Conservation (phyloP, 2,329 filamentous ascomycete species). For the Shiraia sp. region DNA sequence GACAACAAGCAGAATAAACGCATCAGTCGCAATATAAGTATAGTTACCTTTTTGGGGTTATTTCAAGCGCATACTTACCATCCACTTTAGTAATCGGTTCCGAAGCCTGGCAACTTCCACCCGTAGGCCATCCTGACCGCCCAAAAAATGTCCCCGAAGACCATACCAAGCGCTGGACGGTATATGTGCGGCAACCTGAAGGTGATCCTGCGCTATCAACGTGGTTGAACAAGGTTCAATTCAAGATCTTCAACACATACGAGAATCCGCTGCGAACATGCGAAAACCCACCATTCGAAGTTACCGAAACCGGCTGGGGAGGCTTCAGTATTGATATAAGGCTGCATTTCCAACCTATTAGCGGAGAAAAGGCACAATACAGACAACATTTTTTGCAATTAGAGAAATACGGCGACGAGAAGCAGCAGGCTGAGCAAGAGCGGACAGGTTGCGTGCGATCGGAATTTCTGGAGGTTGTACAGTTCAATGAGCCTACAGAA, state of each 20-base stretch:
- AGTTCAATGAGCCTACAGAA: conserved; percentile 97
- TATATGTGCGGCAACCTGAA: conserved; percentile 89
- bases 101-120: conserved; percentile 64
- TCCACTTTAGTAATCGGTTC: conserved; percentile 52
- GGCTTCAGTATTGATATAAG: conserved; percentile 97
- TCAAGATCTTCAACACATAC: conserved; percentile 97
- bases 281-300: conserved; percentile 79
- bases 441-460: conserved; percentile 65
- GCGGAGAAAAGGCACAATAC: conserved; percentile 92
- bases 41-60: neutral
- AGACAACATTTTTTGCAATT: conserved; percentile 90
- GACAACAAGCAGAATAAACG: conserved; percentile 42
- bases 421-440: conserved; percentile 64
- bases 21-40: conserved; percentile 47
- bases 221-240: conserved; percentile 96
- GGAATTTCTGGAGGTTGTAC: conserved; percentile 88
- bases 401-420: conserved; percentile 79
- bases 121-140: conserved; percentile 65
- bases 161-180: conserved; percentile 95
- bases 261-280: conserved; percentile 78
- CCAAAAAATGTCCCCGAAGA: conserved; percentile 76
- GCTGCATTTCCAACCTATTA: conserved; percentile 87
- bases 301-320: conserved; percentile 94
- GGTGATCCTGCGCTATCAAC: conserved; percentile 85
- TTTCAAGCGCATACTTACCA: neutral